Conservation (phyloP, 352 stramenopile species). For the Phytophthora melonis region DNA sequence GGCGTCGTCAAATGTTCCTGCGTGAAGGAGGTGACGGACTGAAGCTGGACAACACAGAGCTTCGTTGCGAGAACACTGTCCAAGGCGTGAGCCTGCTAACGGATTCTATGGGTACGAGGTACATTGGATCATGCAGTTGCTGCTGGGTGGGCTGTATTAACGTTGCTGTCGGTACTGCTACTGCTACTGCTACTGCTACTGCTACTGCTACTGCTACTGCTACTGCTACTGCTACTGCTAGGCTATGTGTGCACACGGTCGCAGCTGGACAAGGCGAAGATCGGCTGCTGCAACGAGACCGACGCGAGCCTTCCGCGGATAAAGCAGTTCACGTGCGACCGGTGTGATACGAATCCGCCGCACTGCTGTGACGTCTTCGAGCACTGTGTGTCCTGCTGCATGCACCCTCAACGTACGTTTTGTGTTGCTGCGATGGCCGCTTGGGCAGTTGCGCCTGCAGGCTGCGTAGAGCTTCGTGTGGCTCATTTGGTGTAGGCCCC, state of each 20-base stretch:
- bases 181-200: background rate
- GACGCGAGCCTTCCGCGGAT: conserved; percentile 58
- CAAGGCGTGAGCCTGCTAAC: conserved; percentile 59
- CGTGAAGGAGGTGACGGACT: conserved; percentile 62
- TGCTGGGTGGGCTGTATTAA: background rate
- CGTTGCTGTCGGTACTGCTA: background rate
- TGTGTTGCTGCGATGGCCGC: conserved; percentile 11
- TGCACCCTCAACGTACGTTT: conserved; percentile 76
- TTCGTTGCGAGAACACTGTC: conserved; percentile 66
- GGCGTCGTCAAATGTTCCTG: conserved; percentile 53
- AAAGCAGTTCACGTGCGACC: conserved; percentile 70
- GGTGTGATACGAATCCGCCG: conserved; percentile 68
- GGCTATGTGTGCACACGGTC: conserved; percentile 62
- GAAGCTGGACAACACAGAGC: conserved; percentile 39
- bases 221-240: conserved; percentile 10
- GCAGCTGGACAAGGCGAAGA: conserved; percentile 49
- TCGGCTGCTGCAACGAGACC: conserved; percentile 72
- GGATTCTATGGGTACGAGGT: conserved; percentile 57
- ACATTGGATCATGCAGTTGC: background rate
- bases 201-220: conserved; percentile 2
- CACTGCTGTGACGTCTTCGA: conserved; percentile 79
- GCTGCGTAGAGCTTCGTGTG: background rate
- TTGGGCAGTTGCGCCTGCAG: conserved; percentile 7
- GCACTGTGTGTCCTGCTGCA: conserved; percentile 83
- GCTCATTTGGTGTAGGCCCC: background rate